Conservation (phyloP, 2,329 filamentous ascomycete genomes). For the Cladophialophora psammophila region DNA sequence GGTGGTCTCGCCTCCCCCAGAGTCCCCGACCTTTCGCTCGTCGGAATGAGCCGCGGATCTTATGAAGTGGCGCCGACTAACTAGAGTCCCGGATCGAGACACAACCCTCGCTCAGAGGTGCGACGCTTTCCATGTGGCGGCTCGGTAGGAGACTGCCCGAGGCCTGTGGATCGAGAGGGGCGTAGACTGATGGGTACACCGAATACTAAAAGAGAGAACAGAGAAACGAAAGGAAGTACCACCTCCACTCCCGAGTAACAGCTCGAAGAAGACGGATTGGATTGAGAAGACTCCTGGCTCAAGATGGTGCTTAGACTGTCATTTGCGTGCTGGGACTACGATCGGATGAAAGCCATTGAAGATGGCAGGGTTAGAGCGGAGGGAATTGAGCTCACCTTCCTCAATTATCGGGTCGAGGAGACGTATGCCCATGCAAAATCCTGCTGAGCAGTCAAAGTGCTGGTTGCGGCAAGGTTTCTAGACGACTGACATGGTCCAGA, state of each 20-base stretch:
- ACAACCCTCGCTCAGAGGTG: neutral
- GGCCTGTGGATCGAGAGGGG: neutral
- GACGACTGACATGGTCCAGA: constrained; percentile 2
- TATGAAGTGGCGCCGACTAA: neutral
- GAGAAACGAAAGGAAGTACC: neutral
- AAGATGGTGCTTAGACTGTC: constrained; percentile 29
- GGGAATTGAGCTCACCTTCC: constrained; percentile 46
- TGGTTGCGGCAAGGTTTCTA: neutral
- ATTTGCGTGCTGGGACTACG: constrained; percentile 44
- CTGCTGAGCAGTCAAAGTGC: neutral
- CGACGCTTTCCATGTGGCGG: neutral
- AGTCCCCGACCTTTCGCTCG: neutral
- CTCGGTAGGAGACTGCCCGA: neutral
- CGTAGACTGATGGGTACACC: neutral
- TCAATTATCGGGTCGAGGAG: constrained; percentile 35
- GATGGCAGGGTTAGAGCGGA: constrained; percentile 42
- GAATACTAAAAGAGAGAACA: neutral
- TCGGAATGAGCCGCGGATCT: constrained; percentile 5
- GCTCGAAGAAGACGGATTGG: neutral
- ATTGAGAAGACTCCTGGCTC: neutral
- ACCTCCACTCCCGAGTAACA: neutral
- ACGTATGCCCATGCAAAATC: constrained; percentile 13
- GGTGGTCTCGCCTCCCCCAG: constrained; percentile 7
- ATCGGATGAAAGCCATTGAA: constrained; percentile 43
- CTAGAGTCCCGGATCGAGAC: neutral